These are phyloP conservation scores for Macrocybe sp. DNA, from an alignment of 1,284 basidiomycete genomes.

Conservation along the genomic window DNA sequence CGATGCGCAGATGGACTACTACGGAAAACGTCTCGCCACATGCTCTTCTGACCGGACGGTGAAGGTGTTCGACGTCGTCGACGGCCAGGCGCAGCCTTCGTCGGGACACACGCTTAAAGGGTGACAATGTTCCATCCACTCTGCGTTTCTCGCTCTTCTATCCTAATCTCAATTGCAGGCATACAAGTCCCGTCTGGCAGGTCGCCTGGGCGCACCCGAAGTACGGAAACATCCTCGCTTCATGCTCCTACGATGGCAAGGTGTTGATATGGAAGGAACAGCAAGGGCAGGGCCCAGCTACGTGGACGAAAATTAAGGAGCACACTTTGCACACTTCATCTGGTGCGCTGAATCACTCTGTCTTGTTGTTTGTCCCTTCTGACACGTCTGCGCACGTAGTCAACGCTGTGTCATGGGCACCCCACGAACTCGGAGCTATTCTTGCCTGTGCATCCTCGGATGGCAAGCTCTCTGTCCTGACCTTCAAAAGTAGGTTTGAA, in stretches of 20 bases:
- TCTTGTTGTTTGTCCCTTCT: background rate
- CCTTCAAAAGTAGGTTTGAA: constrained; percentile 84
- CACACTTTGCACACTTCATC: constrained; percentile 93
- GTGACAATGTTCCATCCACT: constrained; percentile 39
- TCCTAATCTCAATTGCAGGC: constrained; percentile 39
- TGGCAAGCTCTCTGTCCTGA: constrained; percentile 94
- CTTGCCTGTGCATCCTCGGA: constrained; percentile 98
- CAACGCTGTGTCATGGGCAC: constrained; percentile 98
- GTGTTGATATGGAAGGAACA: constrained; percentile 99
- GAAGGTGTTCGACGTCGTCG: constrained; percentile 92
- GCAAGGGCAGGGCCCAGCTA: constrained; percentile 47
- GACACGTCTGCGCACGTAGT: constrained; percentile 42
- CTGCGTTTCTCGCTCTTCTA: background rate
- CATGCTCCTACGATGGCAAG: constrained; percentile 97
- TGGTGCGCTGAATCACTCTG: constrained; percentile 41
- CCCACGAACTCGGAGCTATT: constrained; percentile 95
- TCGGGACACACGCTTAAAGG: constrained; percentile 80
- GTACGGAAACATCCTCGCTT: constrained; percentile 93
- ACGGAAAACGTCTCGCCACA: constrained; percentile 93
- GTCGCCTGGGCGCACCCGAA: constrained; percentile 99
- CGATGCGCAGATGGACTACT: constrained; percentile 97
- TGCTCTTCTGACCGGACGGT: constrained; percentile 96
- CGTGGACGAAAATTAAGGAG: constrained; percentile 96
- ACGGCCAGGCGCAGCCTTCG: constrained; percentile 70
- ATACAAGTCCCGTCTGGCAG: constrained; percentile 98